Evolutionary conservation across 352 stramenopile species (phyloP), one percentile per base, ranked within the genome.

Genomic region (Phytophthora brassicae): DNA sequence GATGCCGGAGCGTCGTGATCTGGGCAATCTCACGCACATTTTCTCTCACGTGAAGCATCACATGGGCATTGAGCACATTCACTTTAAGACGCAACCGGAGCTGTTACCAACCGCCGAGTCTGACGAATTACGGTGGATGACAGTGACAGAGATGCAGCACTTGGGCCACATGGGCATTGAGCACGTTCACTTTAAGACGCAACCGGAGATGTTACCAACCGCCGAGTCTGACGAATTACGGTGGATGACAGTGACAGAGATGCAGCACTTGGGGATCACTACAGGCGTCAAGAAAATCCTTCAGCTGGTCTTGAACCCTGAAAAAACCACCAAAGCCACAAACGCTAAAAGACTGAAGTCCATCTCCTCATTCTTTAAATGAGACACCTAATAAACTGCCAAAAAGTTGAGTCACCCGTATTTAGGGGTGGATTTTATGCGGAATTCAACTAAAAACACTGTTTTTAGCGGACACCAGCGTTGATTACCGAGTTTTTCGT

Each of bases 21-120:
- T 92, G 2, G 84, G 85, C 31, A 77, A 92, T 11, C 73, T 96
- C 29, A 76, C 79, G 12, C 89, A 97, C 67, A 77, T 97, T n/a
- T 97, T 97, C 60, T 97, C 89, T 7, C 89, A 97, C 41, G 77
- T 96, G 12, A 94, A 92, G 73, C 89, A 97, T 35, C 77, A 95
- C 70, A 97, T 97, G 89, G 83, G 88, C 50, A 72, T 97, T 24
- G 85, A 96, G 62, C 84, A 94, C 51, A 9, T 96, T 19, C 83
- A 92, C 57, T 88, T 92, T 42, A 47, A 61, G 6, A 49, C 46
- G 9, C 44, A 65, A 22, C 78, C 73, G 5, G 33, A 56, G 7
- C n/a, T 73, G 12, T 35, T 66, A 35, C 23, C 39, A 42, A n/a
- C 16, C 24, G 44, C 35, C 53, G 42, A 59, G 19, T 62, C 60